Conservation (phyloP, 805 yeast genomes). For the Metschnikowia arizonensis region DNA sequence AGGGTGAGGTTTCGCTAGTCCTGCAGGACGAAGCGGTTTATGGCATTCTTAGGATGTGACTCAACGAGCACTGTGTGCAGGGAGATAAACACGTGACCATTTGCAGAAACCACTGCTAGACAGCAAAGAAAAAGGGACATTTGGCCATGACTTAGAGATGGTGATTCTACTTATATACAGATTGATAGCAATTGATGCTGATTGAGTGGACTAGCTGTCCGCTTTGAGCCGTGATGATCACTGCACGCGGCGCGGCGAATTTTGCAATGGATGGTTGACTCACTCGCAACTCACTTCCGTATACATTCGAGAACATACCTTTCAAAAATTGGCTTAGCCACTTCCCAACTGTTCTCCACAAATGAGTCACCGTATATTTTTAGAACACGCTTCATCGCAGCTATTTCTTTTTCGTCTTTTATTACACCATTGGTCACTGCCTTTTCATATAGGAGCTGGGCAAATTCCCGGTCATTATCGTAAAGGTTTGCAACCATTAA, state of each 20-base stretch:
- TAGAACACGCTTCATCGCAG: conserved; percentile 39
- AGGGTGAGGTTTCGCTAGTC: not conserved
- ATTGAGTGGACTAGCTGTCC: not conserved
- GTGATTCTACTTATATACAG: not conserved
- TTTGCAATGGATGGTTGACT: not conserved
- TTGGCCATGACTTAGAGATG: not conserved
- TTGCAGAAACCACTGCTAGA: not conserved
- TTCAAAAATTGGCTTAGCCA: conserved; percentile 31
- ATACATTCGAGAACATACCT: conserved; percentile 19
- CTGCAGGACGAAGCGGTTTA: conserved; percentile 1
- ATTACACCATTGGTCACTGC: conserved; percentile 36
- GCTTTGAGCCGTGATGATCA: not conserved
- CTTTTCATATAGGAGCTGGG: conserved; percentile 47
- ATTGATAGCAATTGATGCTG: not conserved
- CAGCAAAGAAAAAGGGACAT: too few relatives aligned
- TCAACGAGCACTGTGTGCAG: conserved; percentile 4
- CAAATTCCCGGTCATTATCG: conserved; percentile 51
- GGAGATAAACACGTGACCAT: conserved; percentile 4
- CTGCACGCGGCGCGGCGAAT: conserved; percentile 3
- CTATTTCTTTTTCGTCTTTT: conserved; percentile 38
- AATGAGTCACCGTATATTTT: conserved; percentile 50
- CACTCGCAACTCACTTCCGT: not conserved
- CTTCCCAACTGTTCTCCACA: conserved; percentile 32
- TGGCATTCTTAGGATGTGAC: conserved; percentile 4
- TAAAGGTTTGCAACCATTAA: conserved; percentile 42